These are phyloP conservation scores for Fusarium paranaense DNA, from an alignment of 2,329 filamentous ascomycete species.

Conservation along the genomic window DNA sequence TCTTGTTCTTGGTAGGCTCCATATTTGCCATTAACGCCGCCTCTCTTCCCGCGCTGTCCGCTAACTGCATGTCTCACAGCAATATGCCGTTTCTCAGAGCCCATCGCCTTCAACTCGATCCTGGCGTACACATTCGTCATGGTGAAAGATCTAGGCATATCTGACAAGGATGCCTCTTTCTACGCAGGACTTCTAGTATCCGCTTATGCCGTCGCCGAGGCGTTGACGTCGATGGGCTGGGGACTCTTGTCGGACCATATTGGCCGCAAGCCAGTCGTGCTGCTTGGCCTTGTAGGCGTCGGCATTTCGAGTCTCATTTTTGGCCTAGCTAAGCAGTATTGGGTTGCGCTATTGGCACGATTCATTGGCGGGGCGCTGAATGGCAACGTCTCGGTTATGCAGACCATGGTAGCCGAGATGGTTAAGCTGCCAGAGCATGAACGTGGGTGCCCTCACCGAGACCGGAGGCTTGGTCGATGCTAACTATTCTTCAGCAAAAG, in stretches of 20 bases:
- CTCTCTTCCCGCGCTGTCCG: not conserved
- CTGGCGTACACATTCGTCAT: constrained; percentile 91
- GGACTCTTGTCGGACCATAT: constrained; percentile 68
- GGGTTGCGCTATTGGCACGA: constrained; percentile 84
- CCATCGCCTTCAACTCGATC: constrained; percentile 93
- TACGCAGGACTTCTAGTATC: constrained; percentile 90
- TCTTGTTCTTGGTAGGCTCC: constrained; percentile 3
- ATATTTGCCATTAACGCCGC: not conserved
- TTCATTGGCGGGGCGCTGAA: constrained; percentile 88
- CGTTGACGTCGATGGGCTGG: constrained; percentile 78
- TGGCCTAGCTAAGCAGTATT: constrained; percentile 82
- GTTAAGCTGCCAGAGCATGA: constrained; percentile 91
- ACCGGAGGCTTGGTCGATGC: accelerated
- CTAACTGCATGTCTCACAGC: constrained; percentile 19
- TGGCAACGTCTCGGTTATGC: constrained; percentile 90
- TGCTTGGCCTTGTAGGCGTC: constrained; percentile 80
- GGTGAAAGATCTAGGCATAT: constrained; percentile 82
- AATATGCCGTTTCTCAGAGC: constrained; percentile 73
- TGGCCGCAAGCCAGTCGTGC: constrained; percentile 76
- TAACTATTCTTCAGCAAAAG: constrained; percentile 52
- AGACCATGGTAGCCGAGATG: constrained; percentile 89
- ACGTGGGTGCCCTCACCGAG: constrained; percentile 50
- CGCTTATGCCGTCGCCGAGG: constrained; percentile 87
- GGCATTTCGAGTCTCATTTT: constrained; percentile 83
- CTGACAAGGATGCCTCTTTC: constrained; percentile 76